Percentiles rank a stretch among this genome's conserved stretches.
Conservation (phyloP, 306 rosid species). For the Prinsepia uniflora region DNA sequence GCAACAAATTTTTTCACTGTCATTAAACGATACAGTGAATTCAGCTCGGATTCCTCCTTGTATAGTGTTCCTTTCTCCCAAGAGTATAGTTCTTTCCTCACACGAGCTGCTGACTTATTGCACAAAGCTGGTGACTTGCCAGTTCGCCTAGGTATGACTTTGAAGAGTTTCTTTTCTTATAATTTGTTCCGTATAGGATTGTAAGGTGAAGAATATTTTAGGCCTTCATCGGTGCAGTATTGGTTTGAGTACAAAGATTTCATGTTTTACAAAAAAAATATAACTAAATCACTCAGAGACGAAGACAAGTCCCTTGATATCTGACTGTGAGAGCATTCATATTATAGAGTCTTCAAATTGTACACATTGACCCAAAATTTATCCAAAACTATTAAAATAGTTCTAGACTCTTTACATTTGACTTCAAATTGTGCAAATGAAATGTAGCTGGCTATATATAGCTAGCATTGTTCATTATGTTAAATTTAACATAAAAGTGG, state of each 20-base stretch:
- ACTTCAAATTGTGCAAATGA: too few species aligned
- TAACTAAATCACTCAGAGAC: neutral
- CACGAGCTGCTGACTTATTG: slow-evolving; percentile 71
- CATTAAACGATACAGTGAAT: slow-evolving; percentile 66
- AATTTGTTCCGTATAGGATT: slow-evolving; percentile 1
- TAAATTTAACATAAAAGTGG: too few species aligned
- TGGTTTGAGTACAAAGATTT: neutral
- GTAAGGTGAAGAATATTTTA: neutral
- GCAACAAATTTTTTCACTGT: slow-evolving; percentile 77
- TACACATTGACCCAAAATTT: too few species aligned
- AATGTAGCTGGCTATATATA: too few species aligned
- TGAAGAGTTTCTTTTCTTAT: slow-evolving; percentile 13
- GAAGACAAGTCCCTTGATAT: neutral
- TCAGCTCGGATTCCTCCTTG: slow-evolving; percentile 43
- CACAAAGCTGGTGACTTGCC: slow-evolving; percentile 73
- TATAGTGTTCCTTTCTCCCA: slow-evolving; percentile 60
- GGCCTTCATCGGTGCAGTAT: neutral
- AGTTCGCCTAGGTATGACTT: slow-evolving; percentile 58
- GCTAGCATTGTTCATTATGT: too few species aligned
- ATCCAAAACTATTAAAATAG: too few species aligned
- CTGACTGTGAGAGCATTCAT: too few species aligned
- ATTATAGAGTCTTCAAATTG: too few species aligned
- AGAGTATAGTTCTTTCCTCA: slow-evolving; percentile 67
- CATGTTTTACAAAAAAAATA: neutral
- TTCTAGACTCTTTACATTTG: too few species aligned